Conservation (phyloP, 2,329 filamentous ascomycete genomes). For the Pseudogymnoascus sp. region DNA sequence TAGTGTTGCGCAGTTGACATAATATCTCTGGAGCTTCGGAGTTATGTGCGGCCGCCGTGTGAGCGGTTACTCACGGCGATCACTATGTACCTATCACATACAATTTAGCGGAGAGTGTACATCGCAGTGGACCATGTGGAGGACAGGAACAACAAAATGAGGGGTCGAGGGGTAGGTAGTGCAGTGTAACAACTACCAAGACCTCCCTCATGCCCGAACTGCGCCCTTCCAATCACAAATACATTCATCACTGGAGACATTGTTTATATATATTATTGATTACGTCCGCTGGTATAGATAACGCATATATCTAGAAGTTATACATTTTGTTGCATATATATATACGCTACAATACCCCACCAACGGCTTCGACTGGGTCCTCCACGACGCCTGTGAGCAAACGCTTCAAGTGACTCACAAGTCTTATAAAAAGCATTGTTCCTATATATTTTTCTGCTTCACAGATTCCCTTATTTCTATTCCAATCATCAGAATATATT, state of each 20-base stretch:
- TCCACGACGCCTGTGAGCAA: neutral
- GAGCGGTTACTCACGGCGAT: neutral
- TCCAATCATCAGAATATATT: neutral
- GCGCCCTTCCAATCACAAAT: neutral
- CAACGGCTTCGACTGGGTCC: neutral
- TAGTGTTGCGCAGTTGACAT: neutral
- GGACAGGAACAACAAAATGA: constrained; percentile 6
- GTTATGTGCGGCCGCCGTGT: neutral
- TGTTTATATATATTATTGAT: neutral
- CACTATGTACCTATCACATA: neutral
- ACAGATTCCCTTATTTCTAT: neutral
- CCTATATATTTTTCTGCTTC: neutral
- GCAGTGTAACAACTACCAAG: neutral
- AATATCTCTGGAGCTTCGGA: neutral
- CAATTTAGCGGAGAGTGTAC: neutral
- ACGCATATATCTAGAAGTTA: neutral
- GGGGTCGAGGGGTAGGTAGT: neutral
- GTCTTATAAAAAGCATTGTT: neutral
- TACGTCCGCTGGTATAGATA: neutral
- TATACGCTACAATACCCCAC: neutral
- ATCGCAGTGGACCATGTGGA: neutral
- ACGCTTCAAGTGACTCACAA: neutral
- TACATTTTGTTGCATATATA: neutral
- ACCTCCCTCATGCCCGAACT: neutral
- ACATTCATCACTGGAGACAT: neutral